Conservation (phyloP, 495 filamentous ascomycete species). For the Talaromyces liani region DNA sequence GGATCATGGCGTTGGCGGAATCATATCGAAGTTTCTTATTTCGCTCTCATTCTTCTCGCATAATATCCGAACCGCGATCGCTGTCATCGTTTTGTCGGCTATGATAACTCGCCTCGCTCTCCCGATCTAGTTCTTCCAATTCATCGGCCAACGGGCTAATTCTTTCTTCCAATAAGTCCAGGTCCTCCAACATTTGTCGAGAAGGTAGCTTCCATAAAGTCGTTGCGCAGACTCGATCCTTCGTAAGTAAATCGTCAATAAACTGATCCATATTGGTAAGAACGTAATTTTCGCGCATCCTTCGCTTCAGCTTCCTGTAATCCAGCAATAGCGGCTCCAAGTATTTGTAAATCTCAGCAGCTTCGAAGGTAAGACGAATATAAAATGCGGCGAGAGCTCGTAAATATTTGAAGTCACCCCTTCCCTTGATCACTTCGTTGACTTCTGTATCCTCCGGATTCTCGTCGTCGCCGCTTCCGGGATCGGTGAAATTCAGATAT, state of each 20-base stretch:
- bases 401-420: slow-evolving; percentile 82
- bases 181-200: slow-evolving; percentile 77
- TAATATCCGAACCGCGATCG: slow-evolving; percentile 1
- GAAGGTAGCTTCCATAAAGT: slow-evolving; percentile 87
- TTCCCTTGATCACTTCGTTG: slow-evolving; percentile 32
- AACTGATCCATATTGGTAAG: slow-evolving; percentile 89
- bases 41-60: slow-evolving; percentile 1
- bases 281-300: slow-evolving; percentile 59
- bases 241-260: slow-evolving; percentile 82
- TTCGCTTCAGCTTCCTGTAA: slow-evolving; percentile 70
- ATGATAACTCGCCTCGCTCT: slow-evolving; percentile 16
- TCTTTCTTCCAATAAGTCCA: slow-evolving; percentile 78
- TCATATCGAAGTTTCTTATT: slow-evolving; percentile 2
- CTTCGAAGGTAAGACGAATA: slow-evolving; percentile 77
- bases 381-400: slow-evolving; percentile 87
- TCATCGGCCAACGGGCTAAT: slow-evolving; percentile 75
- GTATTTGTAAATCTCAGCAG: slow-evolving; percentile 69
- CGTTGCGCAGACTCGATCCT: slow-evolving; percentile 85
- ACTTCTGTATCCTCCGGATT: slow-evolving; percentile 9
- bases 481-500: slow-evolving; percentile 59
- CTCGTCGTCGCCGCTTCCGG: slow-evolving; percentile 26
- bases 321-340: slow-evolving; percentile 83
- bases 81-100: slow-evolving; percentile 1
- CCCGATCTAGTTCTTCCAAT: slow-evolving; percentile 70
- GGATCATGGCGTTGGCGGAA: neutral